phyloP scores from a whole-genome alignment of 139 green algal species.

The Diplosphaera chodatii region DNA sequence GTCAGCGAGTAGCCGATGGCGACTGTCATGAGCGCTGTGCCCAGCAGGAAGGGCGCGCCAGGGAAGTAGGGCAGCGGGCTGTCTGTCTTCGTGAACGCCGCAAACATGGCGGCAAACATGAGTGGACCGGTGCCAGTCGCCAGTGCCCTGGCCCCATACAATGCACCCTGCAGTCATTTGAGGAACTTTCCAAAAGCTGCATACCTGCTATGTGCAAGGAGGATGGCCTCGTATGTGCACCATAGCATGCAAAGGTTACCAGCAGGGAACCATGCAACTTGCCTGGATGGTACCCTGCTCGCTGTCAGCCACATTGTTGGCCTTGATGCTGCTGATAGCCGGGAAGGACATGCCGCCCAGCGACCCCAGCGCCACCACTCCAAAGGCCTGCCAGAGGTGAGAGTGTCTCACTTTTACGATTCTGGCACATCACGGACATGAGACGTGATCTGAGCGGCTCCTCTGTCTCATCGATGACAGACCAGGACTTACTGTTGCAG shows the following conservation, averaged over 20 bases:
- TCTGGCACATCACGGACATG: too few species aligned
- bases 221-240: too few species aligned
- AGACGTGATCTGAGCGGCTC: too few species aligned
- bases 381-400: constrained; percentile 31
- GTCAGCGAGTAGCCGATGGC: constrained; percentile 20
- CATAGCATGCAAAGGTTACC: too few species aligned
- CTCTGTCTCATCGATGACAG: too few species aligned
- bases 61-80: constrained; percentile 42
- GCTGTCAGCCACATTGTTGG: constrained; percentile 26
- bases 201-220: too few species aligned
- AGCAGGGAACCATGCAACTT: neutral
- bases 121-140: constrained; percentile 61
- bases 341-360: constrained; percentile 49
- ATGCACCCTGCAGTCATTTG: constrained; percentile 46
- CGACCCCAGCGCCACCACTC: constrained; percentile 27
- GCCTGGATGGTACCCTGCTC: constrained; percentile 33
- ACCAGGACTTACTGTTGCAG: neutral
- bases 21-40: constrained; percentile 27
- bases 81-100: constrained; percentile 42
- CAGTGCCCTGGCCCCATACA: constrained; percentile 55
- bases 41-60: constrained; percentile 39
- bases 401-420: too few species aligned
- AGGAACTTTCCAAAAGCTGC: too few species aligned
- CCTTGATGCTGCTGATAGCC: constrained; percentile 57
- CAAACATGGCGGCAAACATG: constrained; percentile 61